phyloP scores from a whole-genome alignment of 208 protist genomes.

The Baffinella frigidus region DNA sequence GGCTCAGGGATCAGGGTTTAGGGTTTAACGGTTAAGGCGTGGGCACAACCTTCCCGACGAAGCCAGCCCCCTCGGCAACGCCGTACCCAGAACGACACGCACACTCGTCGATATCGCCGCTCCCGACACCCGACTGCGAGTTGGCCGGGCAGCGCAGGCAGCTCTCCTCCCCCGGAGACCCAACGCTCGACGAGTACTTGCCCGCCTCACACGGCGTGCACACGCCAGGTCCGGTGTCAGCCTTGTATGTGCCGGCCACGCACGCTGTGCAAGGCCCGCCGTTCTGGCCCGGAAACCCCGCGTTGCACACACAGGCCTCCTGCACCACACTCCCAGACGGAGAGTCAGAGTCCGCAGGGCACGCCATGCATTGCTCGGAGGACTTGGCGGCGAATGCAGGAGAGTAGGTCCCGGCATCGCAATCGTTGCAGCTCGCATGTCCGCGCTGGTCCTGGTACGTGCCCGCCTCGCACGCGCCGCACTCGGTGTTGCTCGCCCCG shows the following conservation, averaged over 20 bases:
- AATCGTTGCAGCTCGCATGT: not conserved
- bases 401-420: conserved; percentile 12
- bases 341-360: not conserved
- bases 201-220: not conserved
- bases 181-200: not conserved
- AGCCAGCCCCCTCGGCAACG: too few species aligned
- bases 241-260: conserved; percentile 24
- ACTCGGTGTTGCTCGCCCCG: not conserved
- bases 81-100: too few species aligned
- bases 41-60: too few species aligned
- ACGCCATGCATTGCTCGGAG: not conserved
- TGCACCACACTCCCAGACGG: not conserved
- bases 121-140: not conserved
- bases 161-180: too few species aligned
- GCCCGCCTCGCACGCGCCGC: not conserved
- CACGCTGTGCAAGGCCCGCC: not conserved
- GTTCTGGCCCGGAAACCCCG: not conserved
- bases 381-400: not conserved
- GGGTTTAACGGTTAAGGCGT: too few species aligned
- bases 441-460: conserved; percentile 15
- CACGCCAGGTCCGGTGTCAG: not conserved
- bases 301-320: conserved; percentile 1
- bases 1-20: too few species aligned
- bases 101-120: not conserved
- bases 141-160: not conserved